Percentiles rank a stretch among this genome's conserved stretches.
These are phyloP conservation scores for Camellia oleifera DNA, from an alignment of 179 eudicot species.

Conservation along the genomic window DNA sequence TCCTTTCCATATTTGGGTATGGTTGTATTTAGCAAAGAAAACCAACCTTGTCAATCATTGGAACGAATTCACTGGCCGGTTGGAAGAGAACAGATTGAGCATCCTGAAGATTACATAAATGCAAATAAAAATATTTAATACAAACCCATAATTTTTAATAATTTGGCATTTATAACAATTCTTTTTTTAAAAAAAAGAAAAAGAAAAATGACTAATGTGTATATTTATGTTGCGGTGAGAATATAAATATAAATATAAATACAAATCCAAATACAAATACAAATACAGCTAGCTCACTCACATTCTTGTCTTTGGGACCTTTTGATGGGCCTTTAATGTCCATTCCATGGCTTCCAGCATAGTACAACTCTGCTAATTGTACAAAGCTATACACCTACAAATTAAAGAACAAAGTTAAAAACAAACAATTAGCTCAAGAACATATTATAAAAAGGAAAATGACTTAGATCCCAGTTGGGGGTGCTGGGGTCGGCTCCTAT, in stretches of 20 bases:
- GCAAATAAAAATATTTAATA: background rate
- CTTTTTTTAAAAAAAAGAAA: too few relatives aligned
- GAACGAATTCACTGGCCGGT: slow-evolving; percentile 83
- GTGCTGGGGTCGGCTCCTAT: too few relatives aligned
- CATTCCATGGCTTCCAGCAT: slow-evolving; percentile 99
- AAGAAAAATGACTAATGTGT: background rate
- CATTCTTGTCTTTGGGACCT: slow-evolving; percentile 60
- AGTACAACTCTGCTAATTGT: slow-evolving; percentile 72
- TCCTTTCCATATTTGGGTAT: background rate
- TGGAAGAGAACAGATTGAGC: slow-evolving; percentile 53
- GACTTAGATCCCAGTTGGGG: too few relatives aligned
- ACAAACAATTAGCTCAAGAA: background rate
- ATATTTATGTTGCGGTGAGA: background rate
- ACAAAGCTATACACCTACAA: slow-evolving; percentile 75
- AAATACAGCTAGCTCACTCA: slow-evolving; percentile 12
- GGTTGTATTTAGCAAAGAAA: background rate
- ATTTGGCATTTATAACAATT: background rate
- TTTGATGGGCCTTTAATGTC: slow-evolving; percentile 90
- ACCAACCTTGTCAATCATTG: slow-evolving; percentile 79
- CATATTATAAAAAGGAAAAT: too few relatives aligned
- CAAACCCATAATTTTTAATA: background rate
- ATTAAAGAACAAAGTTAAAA: background rate
- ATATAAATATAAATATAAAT: background rate
- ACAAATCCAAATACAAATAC: background rate
- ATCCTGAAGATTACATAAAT: slow-evolving; percentile 26